phyloP scores from a whole-genome alignment of 495 filamentous ascomycete species.

The Copromyces sp. region DNA sequence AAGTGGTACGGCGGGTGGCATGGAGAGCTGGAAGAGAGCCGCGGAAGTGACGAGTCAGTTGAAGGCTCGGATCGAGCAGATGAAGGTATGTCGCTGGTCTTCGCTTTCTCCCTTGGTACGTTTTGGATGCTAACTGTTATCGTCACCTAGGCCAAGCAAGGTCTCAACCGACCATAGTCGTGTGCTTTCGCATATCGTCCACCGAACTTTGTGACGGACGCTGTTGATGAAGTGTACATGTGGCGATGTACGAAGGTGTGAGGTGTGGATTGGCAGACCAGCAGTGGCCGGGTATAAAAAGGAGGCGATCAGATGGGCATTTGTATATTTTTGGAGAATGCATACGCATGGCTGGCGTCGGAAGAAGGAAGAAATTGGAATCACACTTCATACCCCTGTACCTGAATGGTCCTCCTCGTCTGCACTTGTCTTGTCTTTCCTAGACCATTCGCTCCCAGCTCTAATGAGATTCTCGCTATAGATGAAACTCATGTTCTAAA shows the following conservation, averaged over 20 bases:
- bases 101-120: neutral
- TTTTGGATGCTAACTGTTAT: neutral
- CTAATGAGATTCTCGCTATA: neutral
- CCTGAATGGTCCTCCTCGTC: neutral
- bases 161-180: conserved; percentile 19
- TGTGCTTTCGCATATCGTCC: neutral
- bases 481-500: no score
- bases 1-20: conserved; percentile 26
- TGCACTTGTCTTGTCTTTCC: neutral
- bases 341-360: neutral
- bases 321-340: neutral
- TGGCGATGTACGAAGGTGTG: neutral
- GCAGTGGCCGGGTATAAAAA: neutral
- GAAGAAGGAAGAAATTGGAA: neutral
- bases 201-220: neutral
- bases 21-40: conserved; percentile 94
- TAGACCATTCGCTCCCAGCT: neutral
- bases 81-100: conserved; percentile 38
- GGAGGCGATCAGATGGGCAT: neutral
- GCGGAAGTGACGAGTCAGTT: conserved; percentile 98
- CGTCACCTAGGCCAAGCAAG: conserved; percentile 22
- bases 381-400: neutral
- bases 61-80: conserved; percentile 87
- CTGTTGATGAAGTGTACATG: neutral
- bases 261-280: neutral